Base-by-base conservation (phyloP, 192 early-diverging fungal species). In the Bifiguratus adelaidae region DNA sequence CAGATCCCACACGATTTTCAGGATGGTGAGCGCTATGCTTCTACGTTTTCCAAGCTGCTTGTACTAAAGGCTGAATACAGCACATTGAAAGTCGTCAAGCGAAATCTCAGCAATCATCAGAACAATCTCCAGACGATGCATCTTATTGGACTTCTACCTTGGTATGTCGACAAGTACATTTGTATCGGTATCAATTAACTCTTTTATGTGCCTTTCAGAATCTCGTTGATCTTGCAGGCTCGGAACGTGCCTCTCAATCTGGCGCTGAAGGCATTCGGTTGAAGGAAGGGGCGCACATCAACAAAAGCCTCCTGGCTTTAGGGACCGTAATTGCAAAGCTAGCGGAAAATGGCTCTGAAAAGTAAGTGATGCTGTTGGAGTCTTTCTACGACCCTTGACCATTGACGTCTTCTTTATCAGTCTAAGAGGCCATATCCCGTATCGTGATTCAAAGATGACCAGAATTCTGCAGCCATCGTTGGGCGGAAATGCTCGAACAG, bases 211-310 rank as follows among this genome's bases (percentile, higher is more conserved):
- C n/a, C n/a, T n/a, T n/a, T n/a, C n/a, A 64, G 55, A 97, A 97
- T 53, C 74, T 99, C 43, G 90, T 99, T 34, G 95, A 99, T 64
- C 56, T 99, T 48, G 93, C 94, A 4, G 95, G 95, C 18, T 89
- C 88, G 7, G 95, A 99, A 67, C 88, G 91, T 43, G 94, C 86
- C 1, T 70, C 81, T 0, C n/a, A n/a, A n/a, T n/a, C n/a, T n/a
- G n/a, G n/a, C n/a, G 81, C 85, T 8, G 85, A 93, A 41, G 74
- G 70, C 5, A 83, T 85, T 41, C 73, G 94, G 12, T 72, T 89
- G 20, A 92, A 92, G 56, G 95, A 98, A 47, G 95, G 91, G n/a
- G 83, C 88, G 5, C 91, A 77, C 47, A 98, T 98, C 53, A 98
- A 98, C 70, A 89, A 87, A 47, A 77, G 79, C 7, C 63, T 97